Percentiles rank a stretch among this genome's conserved stretches.
Conservation (phyloP, 306 rosid species). For the Crataegus laevigata region DNA sequence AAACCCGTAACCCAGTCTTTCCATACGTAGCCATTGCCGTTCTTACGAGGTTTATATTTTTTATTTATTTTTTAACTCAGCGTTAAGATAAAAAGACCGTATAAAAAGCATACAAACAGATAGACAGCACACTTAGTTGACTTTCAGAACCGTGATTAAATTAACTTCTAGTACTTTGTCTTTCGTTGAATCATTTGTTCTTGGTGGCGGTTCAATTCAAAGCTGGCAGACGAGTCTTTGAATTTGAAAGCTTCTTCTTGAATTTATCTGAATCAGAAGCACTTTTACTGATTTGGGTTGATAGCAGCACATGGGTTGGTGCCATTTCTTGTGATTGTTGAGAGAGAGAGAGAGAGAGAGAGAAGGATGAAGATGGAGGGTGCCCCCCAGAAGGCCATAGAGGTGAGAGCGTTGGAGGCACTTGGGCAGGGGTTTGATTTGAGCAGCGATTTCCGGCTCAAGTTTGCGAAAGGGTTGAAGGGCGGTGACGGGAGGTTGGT, state of each 20-base stretch:
- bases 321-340: neutral
- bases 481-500: constrained; percentile 49
- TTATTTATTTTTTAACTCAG: neutral
- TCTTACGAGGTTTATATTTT: neutral
- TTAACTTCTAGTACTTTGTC: neutral
- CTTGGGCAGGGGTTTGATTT: constrained; percentile 87
- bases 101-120: neutral
- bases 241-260: neutral
- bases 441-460: constrained; percentile 73
- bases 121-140: neutral
- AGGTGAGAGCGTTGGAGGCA: constrained; percentile 61
- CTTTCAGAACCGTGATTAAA: neutral
- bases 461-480: constrained; percentile 59
- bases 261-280: neutral
- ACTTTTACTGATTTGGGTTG: neutral
- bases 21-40: neutral
- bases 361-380: constrained; percentile 25
- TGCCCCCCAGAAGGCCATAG: constrained; percentile 29
- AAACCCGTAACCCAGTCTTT: neutral
- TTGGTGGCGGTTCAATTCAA: neutral
- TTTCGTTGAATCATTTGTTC: neutral
- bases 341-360: neutral
- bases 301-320: neutral
- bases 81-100: neutral
- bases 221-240: neutral